Percentiles rank a stretch among this genome's conserved stretches.
Conservation (phyloP, 805 yeast species). For the Kazachstania bromeliacearum region DNA sequence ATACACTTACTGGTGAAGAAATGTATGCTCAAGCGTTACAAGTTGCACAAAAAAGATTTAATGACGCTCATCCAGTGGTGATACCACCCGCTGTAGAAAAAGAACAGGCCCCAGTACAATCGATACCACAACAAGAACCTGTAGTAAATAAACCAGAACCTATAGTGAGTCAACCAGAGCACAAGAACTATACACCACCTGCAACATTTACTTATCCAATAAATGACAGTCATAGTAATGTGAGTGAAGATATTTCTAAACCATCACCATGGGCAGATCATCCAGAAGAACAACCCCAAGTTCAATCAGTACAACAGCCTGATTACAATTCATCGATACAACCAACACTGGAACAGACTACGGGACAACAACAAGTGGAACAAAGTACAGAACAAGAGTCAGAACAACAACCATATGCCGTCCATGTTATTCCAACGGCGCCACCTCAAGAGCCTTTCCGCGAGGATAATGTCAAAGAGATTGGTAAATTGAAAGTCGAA, state of each 20-base stretch:
- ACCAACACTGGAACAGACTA: too few species aligned
- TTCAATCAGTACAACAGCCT: not conserved
- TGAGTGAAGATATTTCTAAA: too few species aligned
- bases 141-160: not conserved
- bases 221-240: too few species aligned
- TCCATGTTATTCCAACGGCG: conserved; percentile 1
- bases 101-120: not conserved
- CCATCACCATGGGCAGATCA: not conserved
- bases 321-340: too few species aligned
- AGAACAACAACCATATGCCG: not conserved
- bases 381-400: not conserved
- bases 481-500: not conserved
- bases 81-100: not conserved
- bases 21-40: conserved; percentile 49
- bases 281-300: not conserved
- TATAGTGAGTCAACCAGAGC: too few species aligned
- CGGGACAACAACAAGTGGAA: not conserved
- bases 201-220: too few species aligned
- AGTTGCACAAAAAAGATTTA: conserved; percentile 41
- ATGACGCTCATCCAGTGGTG: conserved; percentile 7
- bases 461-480: conserved; percentile 1
- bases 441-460: conserved; percentile 4
- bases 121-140: conserved; percentile 1
- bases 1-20: conserved; percentile 35
- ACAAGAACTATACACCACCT: too few species aligned